A percentile compares a stretch with the other conserved stretches of the same genome.
Conservation (phyloP, 2,329 filamentous ascomycete species). For the Raffaelea ambrosiae region DNA sequence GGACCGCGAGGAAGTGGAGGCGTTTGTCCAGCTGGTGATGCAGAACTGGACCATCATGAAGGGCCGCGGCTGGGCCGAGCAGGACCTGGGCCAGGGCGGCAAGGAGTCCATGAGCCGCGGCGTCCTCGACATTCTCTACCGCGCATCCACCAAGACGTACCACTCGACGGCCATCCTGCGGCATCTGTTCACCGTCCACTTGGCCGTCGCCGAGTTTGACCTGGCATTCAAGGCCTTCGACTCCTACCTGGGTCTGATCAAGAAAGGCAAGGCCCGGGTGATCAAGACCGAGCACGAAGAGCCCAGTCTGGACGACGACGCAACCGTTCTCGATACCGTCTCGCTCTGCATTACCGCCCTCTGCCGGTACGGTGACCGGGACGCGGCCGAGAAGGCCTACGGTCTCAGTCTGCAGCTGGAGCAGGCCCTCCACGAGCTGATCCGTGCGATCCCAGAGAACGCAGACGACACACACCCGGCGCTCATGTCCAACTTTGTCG, state of each 20-base stretch:
- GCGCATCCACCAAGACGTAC: conserved; percentile 85
- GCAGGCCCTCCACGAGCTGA: conserved; percentile 60
- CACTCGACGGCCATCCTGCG: conserved; percentile 86
- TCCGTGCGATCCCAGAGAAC: conserved; percentile 20
- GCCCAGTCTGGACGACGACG: conserved; percentile 67
- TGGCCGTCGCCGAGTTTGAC: conserved; percentile 84
- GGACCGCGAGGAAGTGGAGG: conserved; percentile 69
- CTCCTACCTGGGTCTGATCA: conserved; percentile 83
- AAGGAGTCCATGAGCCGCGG: conserved; percentile 66
- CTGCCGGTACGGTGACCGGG: conserved; percentile 68
- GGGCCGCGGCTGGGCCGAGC: conserved; percentile 69
- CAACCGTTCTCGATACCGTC: conserved; percentile 66
- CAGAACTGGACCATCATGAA: conserved; percentile 79
- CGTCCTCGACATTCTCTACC: conserved; percentile 82
- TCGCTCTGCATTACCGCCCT: conserved; percentile 72
- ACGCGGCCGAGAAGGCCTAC: conserved; percentile 71
- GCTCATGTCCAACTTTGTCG: conserved; percentile 13
- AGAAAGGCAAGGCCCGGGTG: conserved; percentile 73
- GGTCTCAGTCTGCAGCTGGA: conserved; percentile 64
- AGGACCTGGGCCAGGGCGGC: conserved; percentile 73
- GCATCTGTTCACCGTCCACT: conserved; percentile 79
- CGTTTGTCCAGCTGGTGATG: conserved; percentile 71
- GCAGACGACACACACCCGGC: conserved; percentile 10
- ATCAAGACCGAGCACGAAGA: conserved; percentile 69
- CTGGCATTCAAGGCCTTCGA: conserved; percentile 85